Evolutionary conservation across 2,329 filamentous ascomycete genomes (phyloP).

Genomic region (Penicillium sp.): DNA sequence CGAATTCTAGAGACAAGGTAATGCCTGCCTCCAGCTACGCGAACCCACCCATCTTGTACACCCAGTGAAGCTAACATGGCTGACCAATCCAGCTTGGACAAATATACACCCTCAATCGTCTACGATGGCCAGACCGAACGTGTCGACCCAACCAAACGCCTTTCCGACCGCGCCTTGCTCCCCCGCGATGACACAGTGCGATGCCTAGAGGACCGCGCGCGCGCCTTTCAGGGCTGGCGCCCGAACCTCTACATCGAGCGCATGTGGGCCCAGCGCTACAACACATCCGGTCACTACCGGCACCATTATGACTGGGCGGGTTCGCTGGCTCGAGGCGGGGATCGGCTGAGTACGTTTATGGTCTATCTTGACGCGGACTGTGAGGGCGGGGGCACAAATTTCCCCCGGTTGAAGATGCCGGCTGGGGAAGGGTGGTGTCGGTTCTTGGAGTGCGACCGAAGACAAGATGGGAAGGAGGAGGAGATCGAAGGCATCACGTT

Average conservation of each 20-base stretch:
- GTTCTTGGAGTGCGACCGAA: conserved; percentile 56
- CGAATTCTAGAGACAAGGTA: conserved; percentile 58
- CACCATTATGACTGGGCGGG: conserved; percentile 63
- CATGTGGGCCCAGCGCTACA: conserved; percentile 63
- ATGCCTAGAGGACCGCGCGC: conserved; percentile 61
- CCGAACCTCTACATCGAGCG: conserved; percentile 60
- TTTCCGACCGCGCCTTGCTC: conserved; percentile 54
- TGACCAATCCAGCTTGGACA: conserved; percentile 37
- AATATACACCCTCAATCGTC: conserved; percentile 57
- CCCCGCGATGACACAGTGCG: conserved; percentile 52
- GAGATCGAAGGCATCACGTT: conserved; percentile 52
- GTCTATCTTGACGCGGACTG: conserved; percentile 59
- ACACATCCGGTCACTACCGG: conserved; percentile 58
- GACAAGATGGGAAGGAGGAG: conserved; percentile 15
- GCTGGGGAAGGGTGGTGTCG: conserved; percentile 54
- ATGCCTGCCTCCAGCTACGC: background rate
- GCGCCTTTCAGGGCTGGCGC: conserved; percentile 62
- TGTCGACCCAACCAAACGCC: conserved; percentile 52
- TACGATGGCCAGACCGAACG: conserved; percentile 52
- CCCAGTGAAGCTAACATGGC: background rate
- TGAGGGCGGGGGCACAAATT: conserved; percentile 62
- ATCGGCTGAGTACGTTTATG: conserved; percentile 61
- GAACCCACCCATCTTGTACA: too few relatives aligned
- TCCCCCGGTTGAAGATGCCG: conserved; percentile 54
- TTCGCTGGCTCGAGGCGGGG: conserved; percentile 37